Percentiles rank a stretch among this genome's conserved stretches.
These are phyloP conservation scores for Beauveria brongniartii DNA, from an alignment of 2,329 filamentous ascomycete species.

Conservation along the genomic window DNA sequence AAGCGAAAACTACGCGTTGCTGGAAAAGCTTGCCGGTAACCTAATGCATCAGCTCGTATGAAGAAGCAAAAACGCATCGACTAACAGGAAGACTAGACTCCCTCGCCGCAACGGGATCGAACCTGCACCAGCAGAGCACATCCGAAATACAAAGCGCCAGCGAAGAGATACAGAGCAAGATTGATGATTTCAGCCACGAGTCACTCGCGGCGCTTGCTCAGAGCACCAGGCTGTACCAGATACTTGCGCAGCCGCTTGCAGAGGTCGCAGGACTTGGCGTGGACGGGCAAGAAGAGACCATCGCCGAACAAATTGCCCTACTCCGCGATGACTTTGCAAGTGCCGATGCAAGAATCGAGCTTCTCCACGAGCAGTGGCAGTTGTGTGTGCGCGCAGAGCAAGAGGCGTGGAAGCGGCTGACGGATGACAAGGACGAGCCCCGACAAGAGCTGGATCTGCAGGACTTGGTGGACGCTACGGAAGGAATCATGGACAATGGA, in stretches of 20 bases:
- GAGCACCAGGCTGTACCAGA: background rate
- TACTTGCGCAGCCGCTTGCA: background rate
- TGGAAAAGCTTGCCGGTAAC: constrained; percentile 5
- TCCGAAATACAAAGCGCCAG: background rate
- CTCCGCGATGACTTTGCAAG: constrained; percentile 17
- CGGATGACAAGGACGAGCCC: background rate
- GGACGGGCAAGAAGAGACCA: constrained; percentile 14
- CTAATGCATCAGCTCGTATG: no score
- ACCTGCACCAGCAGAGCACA: background rate
- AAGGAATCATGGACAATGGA: constrained; percentile 8
- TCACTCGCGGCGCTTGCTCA: background rate
- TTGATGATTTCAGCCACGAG: background rate
- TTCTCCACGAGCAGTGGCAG: constrained; percentile 1
- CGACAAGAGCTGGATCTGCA: background rate
- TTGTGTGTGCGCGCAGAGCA: constrained; percentile 1
- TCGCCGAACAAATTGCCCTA: constrained; percentile 19
- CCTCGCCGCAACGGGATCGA: background rate
- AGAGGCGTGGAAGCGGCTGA: constrained; percentile 5
- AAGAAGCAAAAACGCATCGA: background rate
- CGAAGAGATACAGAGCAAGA: background rate
- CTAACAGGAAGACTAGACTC: background rate
- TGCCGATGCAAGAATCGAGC: background rate
- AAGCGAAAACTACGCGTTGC: background rate
- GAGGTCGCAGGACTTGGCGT: background rate
- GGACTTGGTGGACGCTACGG: background rate